These are phyloP conservation scores for Coccomyxa subellipsoidea DNA, from an alignment of 163 green algal genomes.

Conservation along the genomic window DNA sequence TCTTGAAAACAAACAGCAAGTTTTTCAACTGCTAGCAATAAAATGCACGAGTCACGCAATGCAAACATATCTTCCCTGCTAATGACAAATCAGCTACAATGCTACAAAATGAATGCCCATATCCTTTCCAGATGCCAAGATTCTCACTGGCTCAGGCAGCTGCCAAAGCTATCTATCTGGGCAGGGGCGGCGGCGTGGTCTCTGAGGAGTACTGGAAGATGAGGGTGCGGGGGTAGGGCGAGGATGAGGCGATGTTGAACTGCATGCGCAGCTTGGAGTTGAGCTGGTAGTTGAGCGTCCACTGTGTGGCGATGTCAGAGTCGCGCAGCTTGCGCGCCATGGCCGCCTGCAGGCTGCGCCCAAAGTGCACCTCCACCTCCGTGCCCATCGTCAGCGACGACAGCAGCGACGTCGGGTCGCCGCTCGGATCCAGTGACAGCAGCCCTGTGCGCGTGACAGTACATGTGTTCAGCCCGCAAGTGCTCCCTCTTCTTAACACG, in stretches of 20 bases:
- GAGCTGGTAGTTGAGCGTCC: slow-evolving; percentile 84
- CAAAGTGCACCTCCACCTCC: slow-evolving; percentile 87
- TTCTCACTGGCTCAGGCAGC: too few relatives aligned
- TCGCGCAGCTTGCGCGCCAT: slow-evolving; percentile 80
- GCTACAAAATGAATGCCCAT: too few relatives aligned
- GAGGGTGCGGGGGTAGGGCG: slow-evolving; percentile 54
- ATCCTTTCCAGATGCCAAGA: too few relatives aligned
- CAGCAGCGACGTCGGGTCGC: slow-evolving; percentile 66
- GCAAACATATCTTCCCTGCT: too few relatives aligned
- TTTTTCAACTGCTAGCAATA: too few relatives aligned
- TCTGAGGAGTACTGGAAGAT: slow-evolving; percentile 60
- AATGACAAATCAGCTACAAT: too few relatives aligned
- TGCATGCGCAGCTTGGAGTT: slow-evolving; percentile 78
- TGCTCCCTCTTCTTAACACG: too few relatives aligned
- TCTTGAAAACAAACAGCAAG: too few relatives aligned
- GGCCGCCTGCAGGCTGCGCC: slow-evolving; percentile 67
- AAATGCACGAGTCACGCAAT: too few relatives aligned
- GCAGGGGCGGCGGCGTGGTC: not conserved
- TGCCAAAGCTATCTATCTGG: not conserved
- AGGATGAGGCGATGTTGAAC: slow-evolving; percentile 56
- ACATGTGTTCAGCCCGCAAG: too few relatives aligned
- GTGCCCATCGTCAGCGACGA: slow-evolving; percentile 79
- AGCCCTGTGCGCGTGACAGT: slow-evolving; percentile 39
- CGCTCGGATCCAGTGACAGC: slow-evolving; percentile 76
- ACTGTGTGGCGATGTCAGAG: slow-evolving; percentile 72